These are phyloP conservation scores for Dalechampia spathulata DNA, from an alignment of 441 rosid genomes.

Conservation along the genomic window DNA sequence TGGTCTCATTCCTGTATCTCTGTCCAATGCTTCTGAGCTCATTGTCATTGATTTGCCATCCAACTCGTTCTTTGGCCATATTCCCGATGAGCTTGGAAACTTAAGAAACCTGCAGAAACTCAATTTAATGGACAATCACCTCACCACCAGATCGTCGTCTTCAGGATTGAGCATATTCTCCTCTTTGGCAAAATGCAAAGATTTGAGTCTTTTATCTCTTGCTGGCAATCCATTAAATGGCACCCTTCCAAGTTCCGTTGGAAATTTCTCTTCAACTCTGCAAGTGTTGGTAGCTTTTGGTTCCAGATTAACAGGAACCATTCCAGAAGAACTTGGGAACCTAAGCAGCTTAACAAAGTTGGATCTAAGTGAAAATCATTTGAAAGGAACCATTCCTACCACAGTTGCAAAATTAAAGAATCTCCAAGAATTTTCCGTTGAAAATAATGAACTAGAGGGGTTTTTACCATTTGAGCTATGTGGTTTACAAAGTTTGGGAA, in stretches of 20 bases:
- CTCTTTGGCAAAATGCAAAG: constrained; percentile 7
- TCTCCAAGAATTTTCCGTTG: not conserved
- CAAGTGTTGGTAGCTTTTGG: not conserved
- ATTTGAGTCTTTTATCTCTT: accelerated
- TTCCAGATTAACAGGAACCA: constrained; percentile 3
- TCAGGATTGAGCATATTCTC: constrained; percentile 2
- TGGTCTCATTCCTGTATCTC: constrained; percentile 14
- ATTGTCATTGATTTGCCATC: not conserved
- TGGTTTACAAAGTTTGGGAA: not conserved
- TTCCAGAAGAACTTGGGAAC: constrained; percentile 12
- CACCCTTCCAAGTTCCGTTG: constrained; percentile 2
- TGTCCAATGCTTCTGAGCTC: constrained; percentile 19
- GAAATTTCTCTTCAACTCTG: constrained; percentile 11
- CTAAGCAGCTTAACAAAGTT: not conserved
- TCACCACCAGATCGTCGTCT: not conserved
- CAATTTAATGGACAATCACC: not conserved
- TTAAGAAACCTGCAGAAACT: not conserved
- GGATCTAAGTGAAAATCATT: not conserved
- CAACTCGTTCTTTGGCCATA: constrained; percentile 1
- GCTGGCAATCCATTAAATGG: not conserved
- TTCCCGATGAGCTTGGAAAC: constrained; percentile 5
- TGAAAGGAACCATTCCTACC: constrained; percentile 10
- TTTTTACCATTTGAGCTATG: constrained; percentile 12
- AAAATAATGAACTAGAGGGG: constrained; percentile 7
- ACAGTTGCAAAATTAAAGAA: not conserved